These are phyloP conservation scores for Globisporangium nagaii DNA, from an alignment of 352 stramenopile species.

Conservation along the genomic window DNA sequence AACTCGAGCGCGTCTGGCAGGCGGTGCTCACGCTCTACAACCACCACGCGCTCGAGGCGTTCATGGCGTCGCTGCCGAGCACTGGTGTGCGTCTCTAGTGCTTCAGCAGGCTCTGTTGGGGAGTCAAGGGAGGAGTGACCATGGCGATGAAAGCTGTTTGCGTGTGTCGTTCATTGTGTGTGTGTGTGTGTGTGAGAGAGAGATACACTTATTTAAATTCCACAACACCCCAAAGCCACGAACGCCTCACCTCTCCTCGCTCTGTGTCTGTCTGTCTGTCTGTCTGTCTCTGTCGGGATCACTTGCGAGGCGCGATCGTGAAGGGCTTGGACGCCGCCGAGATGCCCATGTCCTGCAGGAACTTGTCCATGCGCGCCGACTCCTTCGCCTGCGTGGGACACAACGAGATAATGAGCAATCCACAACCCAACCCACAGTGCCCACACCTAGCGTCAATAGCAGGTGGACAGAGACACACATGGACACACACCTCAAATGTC, in stretches of 20 bases:
- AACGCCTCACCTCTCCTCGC: too few relatives aligned
- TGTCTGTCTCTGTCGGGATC: too few relatives aligned
- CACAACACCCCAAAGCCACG: too few relatives aligned
- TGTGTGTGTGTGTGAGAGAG: neutral
- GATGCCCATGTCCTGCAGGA: constrained; percentile 65
- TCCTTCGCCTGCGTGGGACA: constrained; percentile 43
- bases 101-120: too few relatives aligned
- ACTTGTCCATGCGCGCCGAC: constrained; percentile 71
- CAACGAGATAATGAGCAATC: neutral
- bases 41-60: neutral
- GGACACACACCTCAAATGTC: constrained; percentile 25
- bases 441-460: neutral
- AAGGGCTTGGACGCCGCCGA: constrained; percentile 30
- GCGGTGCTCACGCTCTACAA: constrained; percentile 5
- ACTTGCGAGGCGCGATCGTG: constrained; percentile 43
- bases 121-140: neutral
- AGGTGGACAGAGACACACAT: neutral
- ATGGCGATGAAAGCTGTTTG: neutral
- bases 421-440: neutral
- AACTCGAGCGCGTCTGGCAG: constrained; percentile 10
- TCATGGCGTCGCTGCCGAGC: neutral
- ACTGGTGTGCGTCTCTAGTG: neutral
- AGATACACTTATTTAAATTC: neutral
- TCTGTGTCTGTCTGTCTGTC: too few relatives aligned
- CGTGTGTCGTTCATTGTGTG: neutral